Evolutionary conservation across 208 protist genomes (phyloP).

Genomic region (Wallacemonas sp.): DNA sequence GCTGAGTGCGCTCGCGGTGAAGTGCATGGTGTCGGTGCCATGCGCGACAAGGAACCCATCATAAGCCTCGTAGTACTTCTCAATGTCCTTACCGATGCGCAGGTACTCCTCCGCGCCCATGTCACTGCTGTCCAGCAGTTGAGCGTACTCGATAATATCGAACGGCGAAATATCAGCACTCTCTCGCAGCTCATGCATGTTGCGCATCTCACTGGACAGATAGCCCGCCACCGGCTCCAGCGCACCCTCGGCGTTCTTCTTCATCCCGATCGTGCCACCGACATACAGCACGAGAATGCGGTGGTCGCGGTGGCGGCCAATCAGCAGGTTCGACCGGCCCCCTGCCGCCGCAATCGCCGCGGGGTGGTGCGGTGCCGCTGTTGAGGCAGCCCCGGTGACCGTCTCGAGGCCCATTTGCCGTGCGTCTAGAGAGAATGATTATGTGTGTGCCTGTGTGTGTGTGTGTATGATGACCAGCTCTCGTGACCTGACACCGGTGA

Average conservation of each 20-base stretch:
- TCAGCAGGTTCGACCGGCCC: neutral
- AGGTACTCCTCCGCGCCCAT: conserved; percentile 80
- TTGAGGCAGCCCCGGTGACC: too few species aligned
- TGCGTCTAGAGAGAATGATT: too few species aligned
- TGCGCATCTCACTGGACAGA: conserved; percentile 56
- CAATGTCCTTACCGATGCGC: conserved; percentile 69
- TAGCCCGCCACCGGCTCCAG: conserved; percentile 70
- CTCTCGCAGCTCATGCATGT: conserved; percentile 54
- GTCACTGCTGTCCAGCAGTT: conserved; percentile 85
- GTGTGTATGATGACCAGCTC: too few species aligned
- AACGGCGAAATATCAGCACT: conserved; percentile 54
- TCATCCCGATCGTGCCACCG: conserved; percentile 91
- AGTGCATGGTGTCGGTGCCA: conserved; percentile 98
- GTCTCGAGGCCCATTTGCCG: too few species aligned
- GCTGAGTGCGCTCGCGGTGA: conserved; percentile 94
- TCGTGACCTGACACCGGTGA: too few species aligned
- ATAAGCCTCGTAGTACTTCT: conserved; percentile 85
- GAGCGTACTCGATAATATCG: conserved; percentile 77
- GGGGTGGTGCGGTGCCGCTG: too few species aligned
- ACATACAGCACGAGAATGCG: conserved; percentile 84
- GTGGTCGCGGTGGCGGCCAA: neutral
- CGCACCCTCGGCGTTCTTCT: conserved; percentile 52
- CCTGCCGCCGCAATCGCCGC: neutral
- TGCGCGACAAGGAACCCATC: conserved; percentile 97
- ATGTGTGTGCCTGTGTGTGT: too few species aligned